Base-by-base conservation (phyloP, 495 filamentous ascomycete genomes). In the Talaromyces adpressus region DNA sequence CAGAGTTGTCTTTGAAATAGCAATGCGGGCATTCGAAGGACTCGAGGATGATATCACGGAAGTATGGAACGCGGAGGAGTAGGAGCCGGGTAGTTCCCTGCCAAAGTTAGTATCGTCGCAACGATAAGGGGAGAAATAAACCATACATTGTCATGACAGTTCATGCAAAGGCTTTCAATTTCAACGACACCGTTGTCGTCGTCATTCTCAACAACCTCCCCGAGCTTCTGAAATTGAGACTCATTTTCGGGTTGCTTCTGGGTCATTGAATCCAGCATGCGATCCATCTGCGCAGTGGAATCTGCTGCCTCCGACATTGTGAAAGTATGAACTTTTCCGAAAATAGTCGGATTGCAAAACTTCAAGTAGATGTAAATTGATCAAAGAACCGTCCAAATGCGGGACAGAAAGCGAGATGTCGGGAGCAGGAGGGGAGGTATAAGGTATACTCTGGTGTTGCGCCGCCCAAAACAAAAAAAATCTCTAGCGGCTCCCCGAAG, bases 1-100 rank as follows among this genome's bases (percentile, higher is more conserved):
- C 87, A 69, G 96, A 91, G 72, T 92, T 92, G 79, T 97, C 93
- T 62, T 85, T 82, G 74, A 96, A 91, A 71, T 86, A 75, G 78
- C 94, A 99, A 71, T 96, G 84, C 1, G 88, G 83, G 77, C 94
- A 99, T 64, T 85, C 85, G 79, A 99, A 99, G 54, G 92, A 97
- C 85, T 96, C 96, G 66, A 99, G 84, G 65, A 99, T 91, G 64
- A 98, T 85, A 72, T 99, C 94, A 70, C 91, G 90, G 82, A 99
- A 98, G 80, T 87, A 97, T 22, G 94, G 95, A 22, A 99, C 96
- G 56, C 87, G 85, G 53, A 93, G 93, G 45, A 98, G 84, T 23
- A 98, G 82, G 25, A 98, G 81, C 56, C 90, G 85, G 9, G 94
- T 98, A 0, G 74, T 86, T 74, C 94, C 93, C 89, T 96, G 66